Conservation (phyloP, 2,329 filamentous ascomycete genomes). For the Scytalidium lignicola region DNA sequence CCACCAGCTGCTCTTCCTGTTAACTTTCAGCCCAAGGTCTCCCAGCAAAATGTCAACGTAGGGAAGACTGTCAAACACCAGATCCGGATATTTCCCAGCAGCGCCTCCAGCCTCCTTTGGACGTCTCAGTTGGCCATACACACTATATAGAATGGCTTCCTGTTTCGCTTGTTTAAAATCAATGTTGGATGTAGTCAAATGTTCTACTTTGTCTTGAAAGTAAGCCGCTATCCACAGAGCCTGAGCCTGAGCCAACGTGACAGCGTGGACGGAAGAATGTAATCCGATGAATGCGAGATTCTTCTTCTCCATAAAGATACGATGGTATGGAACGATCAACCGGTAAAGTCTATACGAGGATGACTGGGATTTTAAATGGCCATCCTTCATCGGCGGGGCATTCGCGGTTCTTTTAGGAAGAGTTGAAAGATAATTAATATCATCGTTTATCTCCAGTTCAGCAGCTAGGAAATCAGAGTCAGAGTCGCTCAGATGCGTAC, state of each 20-base stretch:
- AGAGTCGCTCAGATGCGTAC: neutral
- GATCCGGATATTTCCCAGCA: slow-evolving; percentile 58
- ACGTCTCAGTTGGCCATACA: slow-evolving; percentile 67
- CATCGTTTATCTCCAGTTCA: too few species aligned
- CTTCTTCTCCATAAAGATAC: slow-evolving; percentile 30
- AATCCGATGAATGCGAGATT: slow-evolving; percentile 43
- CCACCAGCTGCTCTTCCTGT: slow-evolving; percentile 45
- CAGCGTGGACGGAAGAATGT: slow-evolving; percentile 37
- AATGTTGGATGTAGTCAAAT: slow-evolving; percentile 13
- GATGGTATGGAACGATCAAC: slow-evolving; percentile 40
- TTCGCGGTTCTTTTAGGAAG: neutral
- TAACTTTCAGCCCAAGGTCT: slow-evolving; percentile 57
- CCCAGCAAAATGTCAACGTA: slow-evolving; percentile 64
- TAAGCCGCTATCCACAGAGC: slow-evolving; percentile 63
- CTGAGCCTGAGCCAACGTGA: slow-evolving; percentile 40
- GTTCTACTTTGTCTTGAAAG: slow-evolving; percentile 46
- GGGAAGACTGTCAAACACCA: slow-evolving; percentile 71
- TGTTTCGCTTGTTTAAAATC: slow-evolving; percentile 37
- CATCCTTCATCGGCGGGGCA: neutral
- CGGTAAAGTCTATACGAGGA: slow-evolving; percentile 38
- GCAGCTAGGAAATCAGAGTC: too few species aligned
- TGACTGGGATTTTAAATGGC: neutral
- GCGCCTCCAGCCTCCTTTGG: slow-evolving; percentile 49
- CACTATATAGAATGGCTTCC: slow-evolving; percentile 58
- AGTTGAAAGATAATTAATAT: too few species aligned